Evolutionary conservation across 108 stramenopile species (phyloP), one percentile per base, ranked within the genome.

Genomic region (Mediolabrus comicus): DNA sequence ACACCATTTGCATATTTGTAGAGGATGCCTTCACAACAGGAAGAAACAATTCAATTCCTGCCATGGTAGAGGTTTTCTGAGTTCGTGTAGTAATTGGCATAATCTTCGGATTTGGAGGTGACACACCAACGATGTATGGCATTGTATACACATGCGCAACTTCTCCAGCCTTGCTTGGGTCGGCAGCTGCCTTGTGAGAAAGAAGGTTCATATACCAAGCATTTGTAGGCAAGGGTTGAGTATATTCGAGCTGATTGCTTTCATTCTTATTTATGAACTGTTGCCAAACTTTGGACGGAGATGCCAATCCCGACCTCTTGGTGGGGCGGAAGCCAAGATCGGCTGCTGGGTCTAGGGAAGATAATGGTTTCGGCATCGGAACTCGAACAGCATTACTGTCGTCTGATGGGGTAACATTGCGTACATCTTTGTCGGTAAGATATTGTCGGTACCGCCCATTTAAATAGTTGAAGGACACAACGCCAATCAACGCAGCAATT

Each of bases 201-300:
- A 94, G 72, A 0, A 96, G 64, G 61, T 92, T 93, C 82, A 72
- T 52, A 65, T 92, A 96, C 95, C 95, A 96, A 24, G 79, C 69
- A 80, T 92, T 94, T 1, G 95, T 96, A 2, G 95, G 95, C 27
- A 91, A 59, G 11, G 91, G 65, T 8, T 70, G 13, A 29, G 65
- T 46, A 59, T 59, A 75, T 59, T 22, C 32, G 22, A 3, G n/a
- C 17, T 39, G 33, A 13, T 51, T 62, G 2, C 43, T 58, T 0
- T 26, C 19, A 22, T 4, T 39, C 53, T 13, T 38, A 27, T 3
- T 25, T 33, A 13, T 24, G 58, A 53, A 72, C 10, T 64, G 55
- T 13, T 67, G 71, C 78, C 78, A 79, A n/a, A 67, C 78, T 34
- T 28, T 38, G 53, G 71, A 72, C 5, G 78, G 78, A 54, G 63